These are phyloP conservation scores for Phoenix dactylifera DNA, from an alignment of 176 grass and related monocot species.

Conservation along the genomic window DNA sequence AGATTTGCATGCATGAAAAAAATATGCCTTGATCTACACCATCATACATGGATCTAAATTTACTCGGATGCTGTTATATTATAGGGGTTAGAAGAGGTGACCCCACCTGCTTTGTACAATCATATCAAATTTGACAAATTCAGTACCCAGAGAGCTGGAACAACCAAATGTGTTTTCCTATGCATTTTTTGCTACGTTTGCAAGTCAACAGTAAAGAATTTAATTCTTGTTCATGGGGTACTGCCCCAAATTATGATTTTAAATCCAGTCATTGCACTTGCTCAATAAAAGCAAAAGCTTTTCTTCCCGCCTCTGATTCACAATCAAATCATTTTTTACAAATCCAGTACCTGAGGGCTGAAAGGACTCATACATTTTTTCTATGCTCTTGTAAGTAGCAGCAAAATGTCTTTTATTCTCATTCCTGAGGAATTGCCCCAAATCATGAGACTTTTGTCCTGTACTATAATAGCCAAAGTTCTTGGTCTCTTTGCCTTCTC, in stretches of 20 bases:
- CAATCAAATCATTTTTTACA: no score
- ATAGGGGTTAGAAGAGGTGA: conserved; percentile 40
- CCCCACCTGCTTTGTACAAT: conserved; percentile 26
- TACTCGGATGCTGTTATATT: conserved; percentile 1
- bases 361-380: no score
- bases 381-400: no score
- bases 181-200: not conserved
- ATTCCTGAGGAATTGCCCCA: no score
- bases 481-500: no score
- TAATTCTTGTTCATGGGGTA: conserved; percentile 1
- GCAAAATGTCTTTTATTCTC: no score
- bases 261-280: no score
- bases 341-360: no score
- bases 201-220: not conserved
- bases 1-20: conserved; percentile 40
- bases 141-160: not conserved
- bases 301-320: no score
- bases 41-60: not conserved
- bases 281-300: no score
- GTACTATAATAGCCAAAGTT: no score
- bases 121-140: not conserved
- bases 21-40: not conserved
- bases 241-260: not conserved
- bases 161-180: not conserved
- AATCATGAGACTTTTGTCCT: no score